Percentiles rank a stretch among this genome's conserved stretches.
Conservation (phyloP, 106 monocot genomes). For the Cymbidium sinense region DNA sequence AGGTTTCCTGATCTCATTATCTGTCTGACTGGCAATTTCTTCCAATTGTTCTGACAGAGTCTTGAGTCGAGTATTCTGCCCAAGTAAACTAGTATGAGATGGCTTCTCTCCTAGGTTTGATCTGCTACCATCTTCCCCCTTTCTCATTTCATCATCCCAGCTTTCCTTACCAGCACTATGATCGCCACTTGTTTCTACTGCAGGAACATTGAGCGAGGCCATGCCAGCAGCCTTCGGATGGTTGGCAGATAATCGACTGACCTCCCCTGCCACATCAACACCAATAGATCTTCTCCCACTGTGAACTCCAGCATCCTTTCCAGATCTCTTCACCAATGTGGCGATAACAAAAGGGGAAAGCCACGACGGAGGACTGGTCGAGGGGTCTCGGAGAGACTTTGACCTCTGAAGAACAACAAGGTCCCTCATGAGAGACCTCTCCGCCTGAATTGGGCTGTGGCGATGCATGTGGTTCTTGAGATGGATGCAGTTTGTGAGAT, state of each 20-base stretch:
- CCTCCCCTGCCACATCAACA: conserved; percentile 26
- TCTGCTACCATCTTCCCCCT: conserved; percentile 16
- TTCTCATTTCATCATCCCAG: conserved; percentile 6
- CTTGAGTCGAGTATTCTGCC: conserved; percentile 7
- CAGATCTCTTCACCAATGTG: conserved; percentile 16
- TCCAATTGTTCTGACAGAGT: conserved; percentile 35
- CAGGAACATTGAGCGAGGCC: conserved; percentile 21
- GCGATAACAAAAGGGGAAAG: conserved; percentile 36
- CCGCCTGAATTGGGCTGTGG: conserved; percentile 44
- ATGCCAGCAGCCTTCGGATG: conserved; percentile 18
- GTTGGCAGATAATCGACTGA: conserved; percentile 20
- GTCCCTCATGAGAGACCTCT: conserved; percentile 67
- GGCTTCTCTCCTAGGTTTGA: conserved; percentile 11
- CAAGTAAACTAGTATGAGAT: background rate
- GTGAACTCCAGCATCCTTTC: conserved; percentile 17
- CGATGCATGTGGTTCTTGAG: conserved; percentile 71
- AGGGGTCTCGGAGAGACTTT: conserved; percentile 80
- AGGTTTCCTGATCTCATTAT: conserved; percentile 19
- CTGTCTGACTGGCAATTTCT: conserved; percentile 23
- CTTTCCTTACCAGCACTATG: background rate
- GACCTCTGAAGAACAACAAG: conserved; percentile 74
- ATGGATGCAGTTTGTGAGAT: conserved; percentile 95
- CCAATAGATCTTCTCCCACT: conserved; percentile 42
- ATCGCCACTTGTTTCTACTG: conserved; percentile 5
- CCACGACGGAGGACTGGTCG: conserved; percentile 74